Base-by-base conservation (phyloP, 2,329 filamentous ascomycete genomes). In the Canariomyces notabilis region DNA sequence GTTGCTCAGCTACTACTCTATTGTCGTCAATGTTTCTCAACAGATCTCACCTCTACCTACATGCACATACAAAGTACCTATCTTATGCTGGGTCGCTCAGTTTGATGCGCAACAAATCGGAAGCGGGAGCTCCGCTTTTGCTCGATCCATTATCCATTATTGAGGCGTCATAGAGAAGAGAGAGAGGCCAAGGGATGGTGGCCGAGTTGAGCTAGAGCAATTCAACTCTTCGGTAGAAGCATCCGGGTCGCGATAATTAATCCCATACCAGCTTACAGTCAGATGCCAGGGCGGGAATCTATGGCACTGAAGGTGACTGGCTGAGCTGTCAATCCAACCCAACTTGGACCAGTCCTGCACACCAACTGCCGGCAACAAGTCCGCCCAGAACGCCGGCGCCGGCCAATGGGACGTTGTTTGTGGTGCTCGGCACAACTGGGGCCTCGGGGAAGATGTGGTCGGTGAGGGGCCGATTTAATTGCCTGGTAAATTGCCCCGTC, bases 401-500 rank as follows among this genome's bases (percentile, higher is more conserved):
- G 34, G 37, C 47, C 42, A 50, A 48, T 38, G 44, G 31, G 35
- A 18, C 26, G 16, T 19, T 21, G 16, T 15, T 31, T 37, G 29
- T 5, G 19, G 11, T 16, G 42, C 46, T 43, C 51, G 49, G 46
- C 44, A 52, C n/a, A 39, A 23, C 35, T 41, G 42, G 41, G 23
- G 29, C 31, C 33, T 20, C 36, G 32, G 31, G n/a, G 21, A 44
- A 37, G 37, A 26, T 34, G 5, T 29, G 26, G 26, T 46, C 41
- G 38, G 38, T 44, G 52, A 50, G 49, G 52, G 49, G 49, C 47
- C 44, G 46, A 43, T 44, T n/a, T 44, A 46, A 51, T 54, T 50
- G 47, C 39, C 23, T 22, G 31, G 26, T 48, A 48, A 21, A 49
- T 49, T 49, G 36, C 15, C 36, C 32, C 41, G 29, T 35, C 29